Evolutionary conservation across 106 monocot genomes (phyloP).

Genomic region (Apostasia ramifera): DNA sequence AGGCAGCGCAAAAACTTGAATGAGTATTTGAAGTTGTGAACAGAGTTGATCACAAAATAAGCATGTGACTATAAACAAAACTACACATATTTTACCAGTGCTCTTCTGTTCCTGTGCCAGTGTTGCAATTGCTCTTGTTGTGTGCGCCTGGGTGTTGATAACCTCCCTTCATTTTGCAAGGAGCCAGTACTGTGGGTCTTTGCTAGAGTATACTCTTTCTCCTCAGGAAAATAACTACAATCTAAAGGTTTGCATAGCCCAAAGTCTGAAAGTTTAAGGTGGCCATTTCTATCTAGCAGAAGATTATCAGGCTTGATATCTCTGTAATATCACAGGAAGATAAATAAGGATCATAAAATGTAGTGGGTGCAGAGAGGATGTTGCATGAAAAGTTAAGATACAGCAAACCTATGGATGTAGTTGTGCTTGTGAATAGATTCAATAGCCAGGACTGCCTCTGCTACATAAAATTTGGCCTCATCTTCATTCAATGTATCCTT

Average conservation of each 20-base stretch:
- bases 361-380: not conserved
- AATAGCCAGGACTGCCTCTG: slow-evolving; percentile 76
- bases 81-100: slow-evolving; percentile 39
- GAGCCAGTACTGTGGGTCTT: slow-evolving; percentile 34
- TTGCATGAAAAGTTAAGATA: not conserved
- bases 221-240: slow-evolving; percentile 62
- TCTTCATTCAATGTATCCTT: slow-evolving; percentile 90
- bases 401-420: slow-evolving; percentile 83
- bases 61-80: no score
- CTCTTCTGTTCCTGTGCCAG: slow-evolving; percentile 95
- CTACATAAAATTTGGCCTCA: slow-evolving; percentile 93
- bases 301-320: slow-evolving; percentile 99
- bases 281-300: slow-evolving; percentile 82
- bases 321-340: slow-evolving; percentile 30
- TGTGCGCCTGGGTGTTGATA: slow-evolving; percentile 46
- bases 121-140: slow-evolving; percentile 87
- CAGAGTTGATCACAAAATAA: not conserved
- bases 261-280: slow-evolving; percentile 93
- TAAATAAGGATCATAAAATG: not conserved
- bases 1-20: not conserved
- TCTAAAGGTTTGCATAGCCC: slow-evolving; percentile 94
- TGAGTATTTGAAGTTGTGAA: not conserved
- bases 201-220: slow-evolving; percentile 41
- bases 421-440: slow-evolving; percentile 99
- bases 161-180: slow-evolving; percentile 43